A percentile compares a stretch with the other conserved stretches of the same genome.
phyloP scores from a whole-genome alignment of 148 eudicot genomes.

The Camellia lanceoleosa region DNA sequence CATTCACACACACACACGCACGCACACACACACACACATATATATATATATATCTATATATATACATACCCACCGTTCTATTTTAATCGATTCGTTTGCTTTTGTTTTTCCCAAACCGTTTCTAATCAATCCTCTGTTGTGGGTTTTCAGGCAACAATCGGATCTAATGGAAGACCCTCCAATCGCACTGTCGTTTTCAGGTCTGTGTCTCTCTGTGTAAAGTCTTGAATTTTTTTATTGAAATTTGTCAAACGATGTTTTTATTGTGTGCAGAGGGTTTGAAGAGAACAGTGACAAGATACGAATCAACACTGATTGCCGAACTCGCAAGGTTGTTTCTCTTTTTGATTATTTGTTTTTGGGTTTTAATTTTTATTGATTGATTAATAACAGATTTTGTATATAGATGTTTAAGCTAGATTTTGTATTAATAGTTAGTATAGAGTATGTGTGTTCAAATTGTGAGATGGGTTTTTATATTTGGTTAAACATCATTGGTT shows the following conservation, averaged over 20 bases:
- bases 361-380: background rate
- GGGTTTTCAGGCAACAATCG: conserved; percentile 14
- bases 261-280: too few species aligned
- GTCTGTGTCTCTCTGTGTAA: conserved; percentile 21
- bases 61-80: background rate
- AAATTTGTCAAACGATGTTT: background rate
- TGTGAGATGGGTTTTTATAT: background rate
- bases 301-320: conserved; percentile 49
- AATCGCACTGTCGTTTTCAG: conserved; percentile 95
- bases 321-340: conserved; percentile 61
- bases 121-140: background rate
- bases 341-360: background rate
- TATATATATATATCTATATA: background rate
- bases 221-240: background rate
- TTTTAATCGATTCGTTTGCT: background rate
- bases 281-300: too few species aligned
- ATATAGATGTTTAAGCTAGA: background rate
- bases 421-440: background rate
- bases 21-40: fast-evolving
- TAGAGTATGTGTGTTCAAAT: too few species aligned
- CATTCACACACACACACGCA: too few species aligned
- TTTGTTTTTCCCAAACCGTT: background rate
- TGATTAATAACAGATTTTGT: background rate
- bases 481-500: too few species aligned
- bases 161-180: conserved; percentile 5